These are phyloP conservation scores for Comarum palustre DNA, from an alignment of 306 rosid genomes.

Conservation along the genomic window DNA sequence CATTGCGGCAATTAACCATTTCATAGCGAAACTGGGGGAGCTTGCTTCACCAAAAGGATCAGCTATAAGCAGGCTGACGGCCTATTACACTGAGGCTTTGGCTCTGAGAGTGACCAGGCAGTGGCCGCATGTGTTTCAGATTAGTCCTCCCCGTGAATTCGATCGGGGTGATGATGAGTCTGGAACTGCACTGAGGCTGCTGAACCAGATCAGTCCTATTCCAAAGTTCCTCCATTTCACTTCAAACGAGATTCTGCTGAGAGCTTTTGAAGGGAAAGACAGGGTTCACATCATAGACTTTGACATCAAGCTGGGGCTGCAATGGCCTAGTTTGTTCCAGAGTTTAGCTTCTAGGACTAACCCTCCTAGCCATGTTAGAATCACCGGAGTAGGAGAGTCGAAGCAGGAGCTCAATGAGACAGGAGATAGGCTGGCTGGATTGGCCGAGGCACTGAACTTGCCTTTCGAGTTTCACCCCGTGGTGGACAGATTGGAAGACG, in stretches of 20 bases:
- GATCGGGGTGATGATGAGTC: conserved; percentile 72
- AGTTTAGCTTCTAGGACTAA: conserved; percentile 72
- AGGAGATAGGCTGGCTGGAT: conserved; percentile 81
- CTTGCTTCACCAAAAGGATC: conserved; percentile 73
- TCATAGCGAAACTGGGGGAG: conserved; percentile 71
- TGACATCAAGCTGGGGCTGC: conserved; percentile 88
- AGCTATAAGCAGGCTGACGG: conserved; percentile 59
- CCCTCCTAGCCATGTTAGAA: conserved; percentile 86
- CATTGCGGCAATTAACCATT: conserved; percentile 58
- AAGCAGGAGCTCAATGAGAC: conserved; percentile 90
- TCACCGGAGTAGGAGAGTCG: conserved; percentile 89
- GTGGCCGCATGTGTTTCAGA: conserved; percentile 86
- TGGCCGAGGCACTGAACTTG: conserved; percentile 72
- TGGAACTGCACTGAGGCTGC: conserved; percentile 63
- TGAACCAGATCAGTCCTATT: conserved; percentile 78
- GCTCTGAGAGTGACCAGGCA: conserved; percentile 73
- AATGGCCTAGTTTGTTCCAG: conserved; percentile 95
- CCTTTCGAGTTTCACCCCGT: conserved; percentile 94
- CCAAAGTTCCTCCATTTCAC: conserved; percentile 91
- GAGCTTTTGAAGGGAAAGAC: conserved; percentile 96
- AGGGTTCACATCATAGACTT: conserved; percentile 94
- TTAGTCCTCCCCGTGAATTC: conserved; percentile 66
- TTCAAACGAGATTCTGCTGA: conserved; percentile 75
- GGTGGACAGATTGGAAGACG: conserved; percentile 94
- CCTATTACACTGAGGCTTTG: conserved; percentile 85